These are phyloP conservation scores for Podila verticillata DNA, from an alignment of 192 early-diverging fungal species.

Conservation along the genomic window DNA sequence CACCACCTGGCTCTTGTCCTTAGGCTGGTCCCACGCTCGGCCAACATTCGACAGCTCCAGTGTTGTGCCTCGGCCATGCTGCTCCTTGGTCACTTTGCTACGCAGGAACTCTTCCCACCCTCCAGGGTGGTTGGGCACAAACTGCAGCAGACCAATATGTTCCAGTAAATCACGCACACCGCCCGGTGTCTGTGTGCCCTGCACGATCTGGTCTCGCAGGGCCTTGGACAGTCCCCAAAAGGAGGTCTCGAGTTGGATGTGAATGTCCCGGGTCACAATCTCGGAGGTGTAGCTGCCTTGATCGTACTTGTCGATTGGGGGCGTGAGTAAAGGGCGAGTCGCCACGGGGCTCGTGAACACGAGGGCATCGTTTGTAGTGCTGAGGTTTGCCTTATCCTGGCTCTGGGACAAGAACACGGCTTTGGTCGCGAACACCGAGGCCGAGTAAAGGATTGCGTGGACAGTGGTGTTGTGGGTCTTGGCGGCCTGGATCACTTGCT, in stretches of 20 bases:
- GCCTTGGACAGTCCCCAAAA: constrained; percentile 24
- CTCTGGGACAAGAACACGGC: constrained; percentile 20
- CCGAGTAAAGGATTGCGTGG: constrained; percentile 10
- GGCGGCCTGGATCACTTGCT: constrained; percentile 14
- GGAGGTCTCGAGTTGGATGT: constrained; percentile 9
- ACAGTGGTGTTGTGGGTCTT: constrained; percentile 25
- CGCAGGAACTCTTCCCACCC: constrained; percentile 29
- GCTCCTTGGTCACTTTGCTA: constrained; percentile 24
- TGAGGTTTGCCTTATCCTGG: background rate
- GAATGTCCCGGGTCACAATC: constrained; percentile 15
- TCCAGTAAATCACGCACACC: constrained; percentile 3
- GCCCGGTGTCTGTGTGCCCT: background rate
- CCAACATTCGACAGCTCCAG: constrained; percentile 33
- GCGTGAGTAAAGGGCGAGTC: constrained; percentile 8
- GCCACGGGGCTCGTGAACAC: constrained; percentile 8
- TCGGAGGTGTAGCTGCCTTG: constrained; percentile 26
- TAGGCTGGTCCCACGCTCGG: constrained; percentile 14
- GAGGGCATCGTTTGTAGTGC: constrained; percentile 18
- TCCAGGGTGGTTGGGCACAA: constrained; percentile 8
- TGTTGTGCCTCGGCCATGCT: constrained; percentile 24
- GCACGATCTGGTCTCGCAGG: constrained; percentile 14
- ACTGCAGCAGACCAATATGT: constrained; percentile 19
- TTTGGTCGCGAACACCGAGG: constrained; percentile 26
- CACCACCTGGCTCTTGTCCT: no score
- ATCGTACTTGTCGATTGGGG: constrained; percentile 9